A percentile compares a stretch with the other conserved stretches of the same genome.
Conservation (phyloP, 2,329 filamentous ascomycete species). For the Periconia sp. region DNA sequence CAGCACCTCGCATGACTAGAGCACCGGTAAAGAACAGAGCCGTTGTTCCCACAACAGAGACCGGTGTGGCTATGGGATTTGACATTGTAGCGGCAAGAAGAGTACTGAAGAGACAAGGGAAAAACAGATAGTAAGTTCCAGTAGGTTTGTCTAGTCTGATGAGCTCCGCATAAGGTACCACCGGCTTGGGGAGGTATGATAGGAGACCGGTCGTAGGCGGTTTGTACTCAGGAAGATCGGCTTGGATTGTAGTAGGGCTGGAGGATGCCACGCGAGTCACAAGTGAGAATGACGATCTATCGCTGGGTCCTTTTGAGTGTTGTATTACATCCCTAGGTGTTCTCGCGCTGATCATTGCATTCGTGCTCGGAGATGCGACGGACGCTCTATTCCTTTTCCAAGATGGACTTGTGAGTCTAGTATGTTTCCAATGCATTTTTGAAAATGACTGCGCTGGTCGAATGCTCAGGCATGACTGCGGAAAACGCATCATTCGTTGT, state of each 20-base stretch:
- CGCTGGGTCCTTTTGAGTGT: not conserved
- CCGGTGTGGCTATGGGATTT: slow-evolving; percentile 61
- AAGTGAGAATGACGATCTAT: not conserved
- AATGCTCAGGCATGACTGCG: not conserved
- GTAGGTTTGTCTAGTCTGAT: slow-evolving; percentile 79
- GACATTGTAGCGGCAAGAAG: slow-evolving; percentile 74
- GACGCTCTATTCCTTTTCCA: not conserved
- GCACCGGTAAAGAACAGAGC: slow-evolving; percentile 74
- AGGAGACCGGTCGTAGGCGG: slow-evolving; percentile 72
- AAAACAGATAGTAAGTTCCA: slow-evolving; percentile 82
- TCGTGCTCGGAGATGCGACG: not conserved
- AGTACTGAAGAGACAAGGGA: slow-evolving; percentile 83
- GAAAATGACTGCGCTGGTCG: not conserved
- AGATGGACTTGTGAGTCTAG: not conserved
- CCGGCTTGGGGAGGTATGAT: slow-evolving; percentile 66
- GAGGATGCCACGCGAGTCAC: slow-evolving; percentile 1
- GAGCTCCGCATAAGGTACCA: slow-evolving; percentile 81
- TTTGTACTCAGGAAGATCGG: slow-evolving; percentile 51
- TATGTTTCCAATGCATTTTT: not conserved
- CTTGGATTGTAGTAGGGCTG: slow-evolving; percentile 18
- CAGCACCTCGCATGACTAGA: slow-evolving; percentile 82
- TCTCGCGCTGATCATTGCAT: not conserved
- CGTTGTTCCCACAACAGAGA: slow-evolving; percentile 64
- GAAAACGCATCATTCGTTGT: not conserved
- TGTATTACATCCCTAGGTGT: not conserved